Base-by-base conservation (phyloP, 345 rosid genomes). In the Ceriops tagal region DNA sequence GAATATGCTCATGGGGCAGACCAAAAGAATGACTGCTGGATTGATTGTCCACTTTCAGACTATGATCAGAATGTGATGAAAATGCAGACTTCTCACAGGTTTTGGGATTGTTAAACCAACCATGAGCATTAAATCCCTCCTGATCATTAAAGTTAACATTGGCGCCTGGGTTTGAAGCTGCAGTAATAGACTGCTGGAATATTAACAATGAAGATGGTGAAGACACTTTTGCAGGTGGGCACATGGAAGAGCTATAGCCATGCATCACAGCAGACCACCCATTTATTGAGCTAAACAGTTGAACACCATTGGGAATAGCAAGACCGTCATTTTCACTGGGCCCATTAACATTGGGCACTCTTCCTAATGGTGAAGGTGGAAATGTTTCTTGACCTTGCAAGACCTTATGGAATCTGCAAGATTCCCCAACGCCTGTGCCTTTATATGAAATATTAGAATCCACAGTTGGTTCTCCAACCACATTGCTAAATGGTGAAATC, bases 301-400 rank as follows among this genome's bases (percentile, higher is more conserved):
- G 87, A 55, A 77, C 65, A 63, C 81, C 80, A 72, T 79, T 78
- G 30, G 68, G 65, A 73, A 68, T 66, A 57, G 80, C 86, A 77
- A 74, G 66, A 53, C 64, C 18, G 61, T 86, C 85, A 77, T 79
- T 84, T 49, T 76, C 74, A 58, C 24, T 70, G 69, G 81, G 78
- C 80, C 80, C 85, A 15, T 62, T 69, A 34, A 64, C 11, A 76
- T 35, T 62, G 8, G 67, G 32, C 63, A 68, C 79, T 71, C 81
- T 66, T 34, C 77, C 74, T 73, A 66, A 82, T 28, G 86, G 72
- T 31, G 83, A 77, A 69, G 76, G 71, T 21, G 86, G 77, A 79
- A 79, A 83, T 68, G 85, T 90, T 90, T 92, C 98, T 95, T 92
- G 99, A 95, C 99, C 97, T 95, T 92, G 97, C 89, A 95, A 90